Evolutionary conservation across 495 filamentous ascomycete species (phyloP).

Genomic region (Hypoxylon fuscum): DNA sequence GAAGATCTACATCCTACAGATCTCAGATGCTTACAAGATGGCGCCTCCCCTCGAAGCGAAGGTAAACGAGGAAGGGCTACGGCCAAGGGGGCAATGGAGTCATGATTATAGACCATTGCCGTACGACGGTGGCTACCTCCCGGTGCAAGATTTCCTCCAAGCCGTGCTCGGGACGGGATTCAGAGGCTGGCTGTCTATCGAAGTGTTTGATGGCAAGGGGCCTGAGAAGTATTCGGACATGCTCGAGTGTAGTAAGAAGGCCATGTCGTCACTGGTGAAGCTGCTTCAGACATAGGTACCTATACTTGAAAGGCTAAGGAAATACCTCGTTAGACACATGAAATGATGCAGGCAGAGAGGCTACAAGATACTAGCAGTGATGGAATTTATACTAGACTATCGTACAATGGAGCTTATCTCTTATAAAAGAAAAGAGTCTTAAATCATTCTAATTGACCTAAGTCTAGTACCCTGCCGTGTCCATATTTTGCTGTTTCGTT

Average conservation of each 20-base stretch:
- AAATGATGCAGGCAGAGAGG: too few relatives aligned
- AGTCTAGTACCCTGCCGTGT: too few relatives aligned
- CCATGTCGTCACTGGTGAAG: conserved; percentile 64
- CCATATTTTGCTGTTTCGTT: too few relatives aligned
- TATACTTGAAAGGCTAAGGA: too few relatives aligned
- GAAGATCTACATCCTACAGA: conserved; percentile 81
- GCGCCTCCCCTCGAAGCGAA: conserved; percentile 59
- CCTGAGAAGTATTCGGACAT: conserved; percentile 66
- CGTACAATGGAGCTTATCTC: too few relatives aligned
- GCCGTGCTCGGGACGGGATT: conserved; percentile 78
- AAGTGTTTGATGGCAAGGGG: conserved; percentile 77
- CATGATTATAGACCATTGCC: conserved; percentile 75
- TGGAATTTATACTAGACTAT: too few relatives aligned
- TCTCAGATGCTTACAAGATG: conserved; percentile 79
- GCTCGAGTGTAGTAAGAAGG: conserved; percentile 64
- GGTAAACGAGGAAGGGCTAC: conserved; percentile 52
- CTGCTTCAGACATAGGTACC: conserved; percentile 56
- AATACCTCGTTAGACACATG: too few relatives aligned
- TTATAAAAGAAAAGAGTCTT: too few relatives aligned
- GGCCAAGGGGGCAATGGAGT: conserved; percentile 75
- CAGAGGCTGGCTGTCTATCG: conserved; percentile 75
- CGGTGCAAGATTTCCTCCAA: conserved; percentile 68
- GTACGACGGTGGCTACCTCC: conserved; percentile 77
- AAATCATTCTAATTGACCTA: too few relatives aligned
- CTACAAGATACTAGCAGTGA: too few relatives aligned